Conservation (phyloP, 345 rosid genomes). For the Populus simonii region DNA sequence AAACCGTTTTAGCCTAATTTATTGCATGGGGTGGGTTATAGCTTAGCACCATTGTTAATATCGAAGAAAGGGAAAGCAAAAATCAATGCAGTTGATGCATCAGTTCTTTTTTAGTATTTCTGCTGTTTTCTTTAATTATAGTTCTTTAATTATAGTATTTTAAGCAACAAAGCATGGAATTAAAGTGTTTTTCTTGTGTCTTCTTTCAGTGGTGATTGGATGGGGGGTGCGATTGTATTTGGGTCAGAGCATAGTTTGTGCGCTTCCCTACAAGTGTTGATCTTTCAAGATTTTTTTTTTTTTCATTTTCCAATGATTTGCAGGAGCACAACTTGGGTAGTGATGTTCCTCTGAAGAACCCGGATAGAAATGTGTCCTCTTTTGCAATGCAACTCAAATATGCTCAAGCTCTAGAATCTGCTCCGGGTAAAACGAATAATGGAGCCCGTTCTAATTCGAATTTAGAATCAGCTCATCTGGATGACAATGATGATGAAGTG, state of each 20-base stretch:
- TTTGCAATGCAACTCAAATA: conserved; percentile 70
- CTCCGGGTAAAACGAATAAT: conserved; percentile 14
- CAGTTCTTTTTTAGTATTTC: background rate
- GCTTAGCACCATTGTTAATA: background rate
- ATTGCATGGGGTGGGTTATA: background rate
- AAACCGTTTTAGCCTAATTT: background rate
- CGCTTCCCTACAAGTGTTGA: background rate
- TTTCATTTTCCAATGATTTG: background rate
- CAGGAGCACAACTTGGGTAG: conserved; percentile 79
- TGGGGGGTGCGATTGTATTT: background rate
- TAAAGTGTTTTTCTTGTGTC: background rate
- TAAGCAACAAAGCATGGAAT: background rate
- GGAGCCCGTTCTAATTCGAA: background rate
- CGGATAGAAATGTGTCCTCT: conserved; percentile 71
- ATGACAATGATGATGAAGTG: conserved; percentile 8
- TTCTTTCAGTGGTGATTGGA: background rate
- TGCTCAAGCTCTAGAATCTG: conserved; percentile 29
- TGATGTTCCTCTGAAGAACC: conserved; percentile 79
- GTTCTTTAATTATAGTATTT: background rate
- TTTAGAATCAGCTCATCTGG: conserved; percentile 17
- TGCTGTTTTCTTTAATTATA: background rate
- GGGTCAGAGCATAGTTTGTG: background rate
- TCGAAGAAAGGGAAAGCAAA: background rate
- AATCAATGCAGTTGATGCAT: background rate
- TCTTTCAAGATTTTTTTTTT: background rate